phyloP scores from a whole-genome alignment of 1,284 basidiomycete species.

The Stereum hirsutum region DNA sequence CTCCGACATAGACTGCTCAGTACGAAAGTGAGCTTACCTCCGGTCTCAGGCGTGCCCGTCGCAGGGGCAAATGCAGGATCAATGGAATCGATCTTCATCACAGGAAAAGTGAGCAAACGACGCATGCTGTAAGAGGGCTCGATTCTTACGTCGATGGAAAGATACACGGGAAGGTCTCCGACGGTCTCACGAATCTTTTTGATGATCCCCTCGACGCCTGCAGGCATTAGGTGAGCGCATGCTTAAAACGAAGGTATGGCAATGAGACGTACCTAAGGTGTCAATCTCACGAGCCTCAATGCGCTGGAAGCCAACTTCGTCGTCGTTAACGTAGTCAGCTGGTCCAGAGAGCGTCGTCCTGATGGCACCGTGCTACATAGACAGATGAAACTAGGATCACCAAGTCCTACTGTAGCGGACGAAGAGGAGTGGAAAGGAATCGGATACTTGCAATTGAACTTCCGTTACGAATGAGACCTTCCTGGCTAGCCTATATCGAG shows the following conservation, averaged over 20 bases:
- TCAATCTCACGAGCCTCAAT: conserved; percentile 75
- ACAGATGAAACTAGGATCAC: conserved; percentile 63
- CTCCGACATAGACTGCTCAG: conserved; percentile 66
- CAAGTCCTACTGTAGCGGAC: conserved; percentile 20
- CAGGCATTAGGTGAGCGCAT: neutral
- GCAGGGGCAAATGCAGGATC: conserved; percentile 77
- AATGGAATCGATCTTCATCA: conserved; percentile 56
- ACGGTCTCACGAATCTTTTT: conserved; percentile 64
- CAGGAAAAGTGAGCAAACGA: too few relatives aligned
- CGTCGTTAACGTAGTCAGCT: conserved; percentile 65
- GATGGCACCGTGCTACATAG: conserved; percentile 66
- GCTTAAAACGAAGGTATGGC: too few relatives aligned
- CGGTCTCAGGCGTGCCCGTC: conserved; percentile 64
- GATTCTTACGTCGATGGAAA: conserved; percentile 56
- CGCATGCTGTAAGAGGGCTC: conserved; percentile 1
- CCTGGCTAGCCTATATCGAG: conserved; percentile 66
- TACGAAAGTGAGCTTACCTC: conserved; percentile 72
- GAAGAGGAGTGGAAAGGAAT: conserved; percentile 14
- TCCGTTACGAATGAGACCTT: conserved; percentile 68
- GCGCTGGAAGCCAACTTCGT: conserved; percentile 55
- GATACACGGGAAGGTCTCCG: conserved; percentile 58
- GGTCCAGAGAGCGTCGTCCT: conserved; percentile 64
- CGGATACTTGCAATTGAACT: conserved; percentile 72
- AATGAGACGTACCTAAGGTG: conserved; percentile 57
- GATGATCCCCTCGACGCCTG: conserved; percentile 59